A percentile compares a stretch with the other conserved stretches of the same genome.
These are phyloP conservation scores for Suillus occidentalis DNA, from an alignment of 768 basidiomycete species.

Conservation along the genomic window DNA sequence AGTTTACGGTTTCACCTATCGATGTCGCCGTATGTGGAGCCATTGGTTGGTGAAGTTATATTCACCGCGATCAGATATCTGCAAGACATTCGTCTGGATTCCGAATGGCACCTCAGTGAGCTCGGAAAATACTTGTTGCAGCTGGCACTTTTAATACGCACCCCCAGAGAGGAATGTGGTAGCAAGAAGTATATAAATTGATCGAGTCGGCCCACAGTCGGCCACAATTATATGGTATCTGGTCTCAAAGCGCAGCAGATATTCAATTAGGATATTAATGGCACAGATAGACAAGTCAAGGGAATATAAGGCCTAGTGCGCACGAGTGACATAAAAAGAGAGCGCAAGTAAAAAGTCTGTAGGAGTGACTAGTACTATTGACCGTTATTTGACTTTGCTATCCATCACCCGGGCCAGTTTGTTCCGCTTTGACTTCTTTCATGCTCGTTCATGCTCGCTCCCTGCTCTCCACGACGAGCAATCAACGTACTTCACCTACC, in stretches of 20 bases:
- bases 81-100: not conserved
- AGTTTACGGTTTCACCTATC: not conserved
- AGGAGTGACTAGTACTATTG: too few species aligned
- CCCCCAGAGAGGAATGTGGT: not conserved
- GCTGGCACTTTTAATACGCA: not conserved
- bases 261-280: not conserved
- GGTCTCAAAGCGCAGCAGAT: not conserved
- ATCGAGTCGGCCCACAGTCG: not conserved
- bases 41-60: not conserved
- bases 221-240: not conserved
- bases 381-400: not conserved
- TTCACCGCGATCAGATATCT: not conserved
- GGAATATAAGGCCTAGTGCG: not conserved
- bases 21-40: not conserved
- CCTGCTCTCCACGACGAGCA: constrained; percentile 15
- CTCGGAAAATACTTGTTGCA: not conserved
- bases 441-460: constrained; percentile 26
- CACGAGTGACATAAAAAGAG: not conserved
- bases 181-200: not conserved
- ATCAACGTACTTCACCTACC: constrained; percentile 11
- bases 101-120: not conserved
- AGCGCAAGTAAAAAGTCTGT: not conserved
- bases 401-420: not conserved
- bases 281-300: not conserved
- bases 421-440: not conserved